phyloP scores from a whole-genome alignment of 2,329 filamentous ascomycete species.

The Ceratocystis variospora region DNA sequence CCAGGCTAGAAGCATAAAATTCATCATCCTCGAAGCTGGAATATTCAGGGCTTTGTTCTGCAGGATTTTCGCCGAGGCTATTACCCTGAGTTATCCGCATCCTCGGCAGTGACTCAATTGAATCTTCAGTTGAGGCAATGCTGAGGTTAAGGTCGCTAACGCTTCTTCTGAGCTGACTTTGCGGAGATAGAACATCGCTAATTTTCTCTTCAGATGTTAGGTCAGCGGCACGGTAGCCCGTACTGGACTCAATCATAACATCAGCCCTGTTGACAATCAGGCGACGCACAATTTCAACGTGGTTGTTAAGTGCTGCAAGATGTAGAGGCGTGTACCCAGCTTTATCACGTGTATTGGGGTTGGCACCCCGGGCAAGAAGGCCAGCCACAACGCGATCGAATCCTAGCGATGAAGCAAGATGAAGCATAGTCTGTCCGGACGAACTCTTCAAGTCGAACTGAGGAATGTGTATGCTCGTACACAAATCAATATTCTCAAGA shows the following conservation, averaged over 20 bases:
- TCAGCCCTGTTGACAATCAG: constrained; percentile 62
- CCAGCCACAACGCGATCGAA: constrained; percentile 63
- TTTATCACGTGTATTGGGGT: constrained; percentile 59
- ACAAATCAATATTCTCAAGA: constrained; percentile 65
- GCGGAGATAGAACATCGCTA: constrained; percentile 14
- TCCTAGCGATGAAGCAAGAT: constrained; percentile 62
- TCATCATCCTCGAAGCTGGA: constrained; percentile 34
- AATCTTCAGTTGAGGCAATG: constrained; percentile 12
- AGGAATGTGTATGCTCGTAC: constrained; percentile 55
- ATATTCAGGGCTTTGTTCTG: constrained; percentile 28
- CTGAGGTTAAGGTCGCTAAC: constrained; percentile 15
- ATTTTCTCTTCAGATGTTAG: constrained; percentile 10
- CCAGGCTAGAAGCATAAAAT: constrained; percentile 29
- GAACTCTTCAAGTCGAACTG: constrained; percentile 50
- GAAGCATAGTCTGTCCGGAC: constrained; percentile 68
- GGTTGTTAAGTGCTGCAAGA: constrained; percentile 62
- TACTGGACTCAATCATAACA: constrained; percentile 40
- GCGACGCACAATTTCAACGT: constrained; percentile 60
- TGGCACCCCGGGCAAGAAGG: constrained; percentile 63
- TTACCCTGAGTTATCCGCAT: constrained; percentile 10
- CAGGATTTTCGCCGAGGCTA: neutral
- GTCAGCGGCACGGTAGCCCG: constrained; percentile 15
- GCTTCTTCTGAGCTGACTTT: constrained; percentile 18
- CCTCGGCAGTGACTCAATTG: constrained; percentile 14
- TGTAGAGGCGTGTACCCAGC: constrained; percentile 74